phyloP scores from a whole-genome alignment of 1,284 basidiomycete genomes.

The Tilletia horrida region DNA sequence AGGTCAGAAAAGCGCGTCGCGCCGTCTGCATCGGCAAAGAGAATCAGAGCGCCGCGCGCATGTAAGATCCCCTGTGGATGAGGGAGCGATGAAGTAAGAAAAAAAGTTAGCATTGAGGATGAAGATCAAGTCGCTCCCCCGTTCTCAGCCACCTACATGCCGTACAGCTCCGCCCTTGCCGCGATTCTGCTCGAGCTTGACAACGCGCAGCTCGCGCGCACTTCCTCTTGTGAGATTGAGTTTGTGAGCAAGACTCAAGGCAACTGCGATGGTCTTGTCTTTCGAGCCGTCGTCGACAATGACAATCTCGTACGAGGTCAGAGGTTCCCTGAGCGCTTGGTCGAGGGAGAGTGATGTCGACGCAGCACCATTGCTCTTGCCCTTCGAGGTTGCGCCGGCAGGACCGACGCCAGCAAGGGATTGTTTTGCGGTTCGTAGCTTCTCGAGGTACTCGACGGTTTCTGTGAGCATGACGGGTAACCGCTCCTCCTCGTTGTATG shows the following conservation, averaged over 20 bases:
- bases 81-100: background rate
- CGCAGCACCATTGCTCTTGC: constrained; percentile 23
- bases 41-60: constrained; percentile 69
- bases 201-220: constrained; percentile 64
- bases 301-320: constrained; percentile 66
- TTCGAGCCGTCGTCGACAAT: constrained; percentile 84
- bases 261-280: constrained; percentile 69
- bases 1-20: constrained; percentile 81
- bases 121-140: constrained; percentile 58
- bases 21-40: constrained; percentile 91
- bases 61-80: constrained; percentile 59
- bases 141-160: constrained; percentile 69
- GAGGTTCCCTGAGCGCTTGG: constrained; percentile 7
- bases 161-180: constrained; percentile 89
- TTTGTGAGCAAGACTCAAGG: constrained; percentile 67
- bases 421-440: background rate
- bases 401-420: background rate
- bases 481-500: constrained; percentile 79
- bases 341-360: constrained; percentile 19
- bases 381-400: background rate
- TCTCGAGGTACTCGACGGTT: constrained; percentile 61
- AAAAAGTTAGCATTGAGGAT: constrained; percentile 54
- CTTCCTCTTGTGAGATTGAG: constrained; percentile 52
- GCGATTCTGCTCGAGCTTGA: constrained; percentile 73
- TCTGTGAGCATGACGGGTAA: constrained; percentile 76